Base-by-base conservation (phyloP, 2,329 filamentous ascomycete genomes). In the Xylaria sp. region DNA sequence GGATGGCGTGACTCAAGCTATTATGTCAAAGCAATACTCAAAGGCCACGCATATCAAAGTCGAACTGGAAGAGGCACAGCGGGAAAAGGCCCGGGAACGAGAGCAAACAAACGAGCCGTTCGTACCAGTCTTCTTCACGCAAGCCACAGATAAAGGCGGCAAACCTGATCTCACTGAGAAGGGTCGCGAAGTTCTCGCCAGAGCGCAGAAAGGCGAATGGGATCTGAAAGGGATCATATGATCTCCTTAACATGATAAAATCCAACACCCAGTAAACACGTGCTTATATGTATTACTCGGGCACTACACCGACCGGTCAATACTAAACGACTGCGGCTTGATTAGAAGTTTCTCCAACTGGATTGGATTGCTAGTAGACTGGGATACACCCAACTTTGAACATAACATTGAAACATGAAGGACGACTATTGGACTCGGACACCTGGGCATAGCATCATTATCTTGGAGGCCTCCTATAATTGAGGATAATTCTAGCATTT, bases 61-160 rank as follows among this genome's bases (percentile, higher is more conserved):
- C 69, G 94, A 97, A 76, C 88, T 99, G 12, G 96, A 99, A 81
- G 96, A 99, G 80, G 86, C 87, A 52, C 96, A 99, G 82, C 87
- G 96, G 39, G 88, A 92, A 76, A 95, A 93, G 82, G 94, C 93
- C 1, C 90, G 93, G 28, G 90, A 95, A 78, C 87, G 96, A 52
- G 92, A 95, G 78, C 86, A 86, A 54, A 87, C 86, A 15, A 88
- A 90, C 13, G 86, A 88, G 67, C 87, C 89, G 41, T 99, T 93
- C 90, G 85, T 90, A 73, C 96, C 96, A n/a, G 86, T 94, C 52
- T 99, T 97, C 82, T 99, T 99, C 81, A 90, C 84, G 74, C 85
- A 88, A 76, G 81, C 83, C 63, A 84, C 83, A 10, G 86, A 86
- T 74, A 88, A 87, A 69, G 84, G 83, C 58, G 87, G 87, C 65